Conservation (phyloP, 2,329 filamentous ascomycete species). For the Aspergillus ochraceoroseus region DNA sequence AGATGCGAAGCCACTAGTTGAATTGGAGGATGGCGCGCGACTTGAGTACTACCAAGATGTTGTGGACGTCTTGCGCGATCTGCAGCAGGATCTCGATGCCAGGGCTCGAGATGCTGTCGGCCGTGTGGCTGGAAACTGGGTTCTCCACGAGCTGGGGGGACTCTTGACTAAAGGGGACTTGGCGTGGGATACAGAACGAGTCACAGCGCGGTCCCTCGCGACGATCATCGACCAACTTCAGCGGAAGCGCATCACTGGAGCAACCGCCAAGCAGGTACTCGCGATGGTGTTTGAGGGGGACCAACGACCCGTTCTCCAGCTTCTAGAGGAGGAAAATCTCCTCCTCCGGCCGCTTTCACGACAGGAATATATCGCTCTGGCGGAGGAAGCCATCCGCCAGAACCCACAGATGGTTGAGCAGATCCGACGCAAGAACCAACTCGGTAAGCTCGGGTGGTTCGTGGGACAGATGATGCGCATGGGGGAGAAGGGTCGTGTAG, state of each 20-base stretch:
- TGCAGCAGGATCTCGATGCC: slow-evolving; percentile 26
- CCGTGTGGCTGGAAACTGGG: slow-evolving; percentile 60
- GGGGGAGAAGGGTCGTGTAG: slow-evolving; percentile 57
- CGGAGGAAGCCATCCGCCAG: slow-evolving; percentile 49
- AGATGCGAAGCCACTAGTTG: slow-evolving; percentile 75
- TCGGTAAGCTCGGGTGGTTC: slow-evolving; percentile 63
- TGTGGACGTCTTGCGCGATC: slow-evolving; percentile 34
- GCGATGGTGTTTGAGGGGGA: slow-evolving; percentile 52
- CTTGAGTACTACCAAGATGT: slow-evolving; percentile 67
- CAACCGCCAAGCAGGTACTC: slow-evolving; percentile 58
- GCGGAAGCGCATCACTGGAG: slow-evolving; percentile 48
- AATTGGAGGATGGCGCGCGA: slow-evolving; percentile 70
- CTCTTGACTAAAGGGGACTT: slow-evolving; percentile 53
- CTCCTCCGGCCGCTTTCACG: slow-evolving; percentile 52
- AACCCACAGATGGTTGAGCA: slow-evolving; percentile 57
- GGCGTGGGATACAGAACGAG: slow-evolving; percentile 37
- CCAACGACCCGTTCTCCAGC: slow-evolving; percentile 45
- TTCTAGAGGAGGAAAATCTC: slow-evolving; percentile 56
- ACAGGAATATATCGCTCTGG: slow-evolving; percentile 54
- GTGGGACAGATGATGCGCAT: slow-evolving; percentile 64
- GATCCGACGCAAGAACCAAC: slow-evolving; percentile 55
- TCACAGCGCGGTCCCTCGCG: slow-evolving; percentile 44
- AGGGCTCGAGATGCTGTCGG: slow-evolving; percentile 37
- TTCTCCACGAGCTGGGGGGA: slow-evolving; percentile 69
- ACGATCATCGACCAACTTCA: slow-evolving; percentile 44